These are phyloP conservation scores for Gremmenia infestans DNA, from an alignment of 2,329 filamentous ascomycete species.

Conservation along the genomic window DNA sequence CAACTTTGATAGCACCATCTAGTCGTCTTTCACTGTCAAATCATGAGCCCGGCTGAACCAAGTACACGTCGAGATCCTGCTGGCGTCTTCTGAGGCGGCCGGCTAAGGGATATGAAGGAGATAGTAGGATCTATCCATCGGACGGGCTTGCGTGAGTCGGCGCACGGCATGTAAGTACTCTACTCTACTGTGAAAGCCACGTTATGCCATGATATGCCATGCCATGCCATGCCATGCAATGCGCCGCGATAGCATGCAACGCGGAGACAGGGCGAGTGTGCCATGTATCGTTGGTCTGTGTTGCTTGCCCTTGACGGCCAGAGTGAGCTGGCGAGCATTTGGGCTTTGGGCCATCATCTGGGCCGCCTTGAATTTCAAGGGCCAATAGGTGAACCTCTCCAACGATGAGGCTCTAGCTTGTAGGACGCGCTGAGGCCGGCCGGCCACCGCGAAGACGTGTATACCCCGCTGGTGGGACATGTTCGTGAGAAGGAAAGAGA, in stretches of 20 bases:
- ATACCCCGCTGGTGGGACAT: neutral
- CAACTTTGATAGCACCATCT: neutral
- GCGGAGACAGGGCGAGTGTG: constrained; percentile 2
- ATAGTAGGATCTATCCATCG: neutral
- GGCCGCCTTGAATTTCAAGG: too few species aligned
- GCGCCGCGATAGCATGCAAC: neutral
- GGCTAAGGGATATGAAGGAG: neutral
- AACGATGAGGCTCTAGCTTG: constrained; percentile 10
- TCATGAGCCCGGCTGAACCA: neutral
- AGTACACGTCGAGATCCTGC: neutral
- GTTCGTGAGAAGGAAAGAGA: neutral
- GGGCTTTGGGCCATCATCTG: too few species aligned
- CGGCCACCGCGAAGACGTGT: neutral
- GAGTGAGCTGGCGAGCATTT: constrained; percentile 7
- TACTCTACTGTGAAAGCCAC: neutral
- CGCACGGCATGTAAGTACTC: neutral
- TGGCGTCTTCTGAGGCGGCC: neutral
- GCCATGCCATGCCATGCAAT: constrained; percentile 1
- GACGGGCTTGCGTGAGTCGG: neutral
- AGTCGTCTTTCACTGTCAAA: neutral
- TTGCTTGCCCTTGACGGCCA: neutral
- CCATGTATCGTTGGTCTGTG: constrained; percentile 6
- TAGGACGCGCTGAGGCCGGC: constrained; percentile 6
- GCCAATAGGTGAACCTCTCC: too few species aligned
- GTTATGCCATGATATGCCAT: neutral